Conservation (phyloP, 495 filamentous ascomycete genomes). For the Lepidopterella palustris region DNA sequence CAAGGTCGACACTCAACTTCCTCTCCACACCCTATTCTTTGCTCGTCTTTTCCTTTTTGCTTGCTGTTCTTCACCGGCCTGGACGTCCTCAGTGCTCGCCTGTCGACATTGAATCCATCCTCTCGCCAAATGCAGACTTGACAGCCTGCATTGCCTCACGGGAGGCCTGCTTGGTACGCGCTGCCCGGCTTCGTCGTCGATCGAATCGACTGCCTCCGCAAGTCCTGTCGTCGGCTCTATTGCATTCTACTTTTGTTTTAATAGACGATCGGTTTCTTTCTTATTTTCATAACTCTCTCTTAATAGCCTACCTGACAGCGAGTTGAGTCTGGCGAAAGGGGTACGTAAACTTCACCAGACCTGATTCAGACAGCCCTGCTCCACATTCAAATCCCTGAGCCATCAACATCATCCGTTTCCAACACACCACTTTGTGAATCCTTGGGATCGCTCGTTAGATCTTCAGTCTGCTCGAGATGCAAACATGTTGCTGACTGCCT, state of each 20-base stretch:
- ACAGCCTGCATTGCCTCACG: constrained; percentile 19
- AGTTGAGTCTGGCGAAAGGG: constrained; percentile 17
- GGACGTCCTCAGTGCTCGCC: constrained; percentile 6
- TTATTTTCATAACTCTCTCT: constrained; percentile 5
- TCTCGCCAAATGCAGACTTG: constrained; percentile 28
- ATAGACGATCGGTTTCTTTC: constrained; percentile 11
- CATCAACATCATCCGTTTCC: neutral
- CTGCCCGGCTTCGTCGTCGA: constrained; percentile 28
- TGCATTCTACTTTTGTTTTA: constrained; percentile 30
- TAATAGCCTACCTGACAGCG: constrained; percentile 8
- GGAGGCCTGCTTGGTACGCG: constrained; percentile 31
- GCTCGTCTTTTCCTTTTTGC: constrained; percentile 13
- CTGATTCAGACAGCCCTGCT: constrained; percentile 1
- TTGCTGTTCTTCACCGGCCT: constrained; percentile 7
- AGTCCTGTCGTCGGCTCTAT: constrained; percentile 14
- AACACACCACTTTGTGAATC: neutral
- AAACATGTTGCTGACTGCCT: neutral
- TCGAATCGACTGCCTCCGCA: constrained; percentile 23
- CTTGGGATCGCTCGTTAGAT: neutral
- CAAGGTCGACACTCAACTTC: constrained; percentile 2
- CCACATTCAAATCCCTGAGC: constrained; percentile 8
- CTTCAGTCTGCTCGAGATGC: constrained; percentile 4
- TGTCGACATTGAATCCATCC: constrained; percentile 17
- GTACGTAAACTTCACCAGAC: constrained; percentile 24
- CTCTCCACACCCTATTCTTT: constrained; percentile 20